Percentiles rank a stretch among this genome's conserved stretches.
These are phyloP conservation scores for Rhododendron ferrugineum DNA, from an alignment of 148 eudicot species.

Conservation along the genomic window DNA sequence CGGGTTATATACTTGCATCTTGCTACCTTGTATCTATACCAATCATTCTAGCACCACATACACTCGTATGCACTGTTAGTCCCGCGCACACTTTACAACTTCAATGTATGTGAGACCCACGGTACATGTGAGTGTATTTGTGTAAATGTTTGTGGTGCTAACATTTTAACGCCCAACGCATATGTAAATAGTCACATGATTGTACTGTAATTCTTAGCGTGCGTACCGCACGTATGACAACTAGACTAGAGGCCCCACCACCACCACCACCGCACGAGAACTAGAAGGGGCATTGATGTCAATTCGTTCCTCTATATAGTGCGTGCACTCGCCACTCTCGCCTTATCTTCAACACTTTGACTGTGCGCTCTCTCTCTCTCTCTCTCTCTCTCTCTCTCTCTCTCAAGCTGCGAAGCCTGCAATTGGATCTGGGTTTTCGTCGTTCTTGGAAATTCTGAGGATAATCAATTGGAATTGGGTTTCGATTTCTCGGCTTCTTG, in stretches of 20 bases:
- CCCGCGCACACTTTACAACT: too few relatives aligned
- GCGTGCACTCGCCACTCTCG: constrained; percentile 8
- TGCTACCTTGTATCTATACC: neutral
- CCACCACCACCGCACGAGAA: constrained; percentile 7
- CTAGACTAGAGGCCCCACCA: constrained; percentile 9
- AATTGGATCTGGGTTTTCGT: constrained; percentile 14
- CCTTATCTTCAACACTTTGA: neutral
- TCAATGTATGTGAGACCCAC: too few relatives aligned
- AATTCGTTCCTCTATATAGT: constrained; percentile 32
- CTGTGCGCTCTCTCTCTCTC: neutral
- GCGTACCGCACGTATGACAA: constrained; percentile 27
- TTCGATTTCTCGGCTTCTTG: neutral
- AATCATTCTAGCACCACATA: too few relatives aligned
- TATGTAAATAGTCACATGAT: constrained; percentile 15
- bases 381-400: neutral
- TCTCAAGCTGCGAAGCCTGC: neutral
- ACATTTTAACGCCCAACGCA: too few relatives aligned
- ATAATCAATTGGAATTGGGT: neutral
- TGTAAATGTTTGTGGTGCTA: too few relatives aligned
- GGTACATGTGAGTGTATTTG: too few relatives aligned
- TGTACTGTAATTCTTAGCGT: constrained; percentile 39
- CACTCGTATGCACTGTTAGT: too few relatives aligned
- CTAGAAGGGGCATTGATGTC: constrained; percentile 26
- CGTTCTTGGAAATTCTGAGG: neutral
- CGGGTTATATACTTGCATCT: too few relatives aligned